Evolutionary conservation across 805 yeast species (phyloP).

Genomic region (Lipomyces sp.): DNA sequence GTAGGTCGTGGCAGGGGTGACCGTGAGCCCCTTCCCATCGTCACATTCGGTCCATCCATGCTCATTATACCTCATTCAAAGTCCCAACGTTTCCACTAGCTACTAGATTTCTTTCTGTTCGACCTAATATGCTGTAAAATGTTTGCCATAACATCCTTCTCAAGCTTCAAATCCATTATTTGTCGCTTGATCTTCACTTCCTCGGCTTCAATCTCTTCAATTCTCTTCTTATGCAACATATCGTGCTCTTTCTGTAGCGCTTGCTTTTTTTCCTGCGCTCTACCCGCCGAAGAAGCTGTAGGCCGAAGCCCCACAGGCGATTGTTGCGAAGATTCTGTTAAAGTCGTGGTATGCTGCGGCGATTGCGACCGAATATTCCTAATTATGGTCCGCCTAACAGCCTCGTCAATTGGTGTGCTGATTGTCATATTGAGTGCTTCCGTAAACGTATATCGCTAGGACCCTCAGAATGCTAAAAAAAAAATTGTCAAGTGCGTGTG

Average conservation of each 20-base stretch:
- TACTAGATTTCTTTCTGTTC: neutral
- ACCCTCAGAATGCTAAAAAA: neutral
- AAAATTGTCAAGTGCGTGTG: too few relatives aligned
- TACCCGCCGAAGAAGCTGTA: neutral
- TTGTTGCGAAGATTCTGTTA: neutral
- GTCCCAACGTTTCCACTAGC: neutral
- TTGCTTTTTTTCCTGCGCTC: conserved; percentile 23
- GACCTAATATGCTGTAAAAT: conserved; percentile 27
- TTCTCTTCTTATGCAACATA: neutral
- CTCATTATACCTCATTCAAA: neutral
- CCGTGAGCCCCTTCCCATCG: neutral
- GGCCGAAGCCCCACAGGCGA: neutral
- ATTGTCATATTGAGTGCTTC: neutral
- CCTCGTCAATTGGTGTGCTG: neutral
- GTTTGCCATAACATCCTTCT: conserved; percentile 29
- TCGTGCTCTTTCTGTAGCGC: conserved; percentile 20
- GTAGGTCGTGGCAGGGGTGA: neutral
- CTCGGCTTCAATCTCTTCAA: conserved; percentile 24
- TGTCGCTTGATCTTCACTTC: conserved; percentile 22
- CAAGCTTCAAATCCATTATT: conserved; percentile 21
- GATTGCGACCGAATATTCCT: conserved; percentile 3
- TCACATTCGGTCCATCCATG: neutral
- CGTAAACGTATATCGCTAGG: neutral
- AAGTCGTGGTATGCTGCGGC: neutral
- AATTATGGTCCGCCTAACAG: conserved; percentile 5